Base-by-base conservation (phyloP, 2,329 filamentous ascomycete genomes). In the Sclerotinia spermophila region DNA sequence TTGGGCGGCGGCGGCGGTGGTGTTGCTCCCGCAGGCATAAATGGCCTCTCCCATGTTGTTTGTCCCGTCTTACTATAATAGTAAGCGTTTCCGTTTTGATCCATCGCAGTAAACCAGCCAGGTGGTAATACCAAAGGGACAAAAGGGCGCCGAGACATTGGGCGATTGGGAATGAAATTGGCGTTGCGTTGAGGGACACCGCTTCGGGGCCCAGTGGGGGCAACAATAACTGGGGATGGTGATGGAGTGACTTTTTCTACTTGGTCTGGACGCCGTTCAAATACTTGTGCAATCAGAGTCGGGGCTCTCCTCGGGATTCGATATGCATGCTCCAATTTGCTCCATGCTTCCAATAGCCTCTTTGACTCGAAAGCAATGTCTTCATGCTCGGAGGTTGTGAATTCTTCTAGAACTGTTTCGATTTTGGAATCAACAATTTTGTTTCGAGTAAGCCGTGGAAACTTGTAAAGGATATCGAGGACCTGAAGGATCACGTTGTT, bases 341-440 rank as follows among this genome's bases (percentile, higher is more conserved):
- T 91, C 96, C 96, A 99, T 74, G 90, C 90, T 13, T 93, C 88
- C 40, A 97, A 82, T 48, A 99, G 84, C 60, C 87, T 85, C 69
- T 86, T 86, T 7, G 95, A 89, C 77, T 90, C 90, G 30, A 86
- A 85, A 38, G 90, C 86, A 30, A 99, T 92, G 71, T 91, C 86
- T 73, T 93, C 89, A 77, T 97, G 90, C 13, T 90, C 88, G 27
- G 88, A 91, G 19, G 82, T 82, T 1, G 85, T 86, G 67, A 98
- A 83, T 5, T 86, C 86, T 77, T 92, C 84, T 56, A 99, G 87
- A 0, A 91, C 91, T 2, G 89, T 86, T 80, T 98, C 96, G 73
- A 99, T 97, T 77, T 97, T 97, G 13, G 96, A 97, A 77, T 97
- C 94, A 74, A 92, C 90, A 71, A 99, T 97, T 82, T 99, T 99